These are phyloP conservation scores for Apostasia ramifera DNA, from an alignment of 106 monocot species.

Conservation along the genomic window DNA sequence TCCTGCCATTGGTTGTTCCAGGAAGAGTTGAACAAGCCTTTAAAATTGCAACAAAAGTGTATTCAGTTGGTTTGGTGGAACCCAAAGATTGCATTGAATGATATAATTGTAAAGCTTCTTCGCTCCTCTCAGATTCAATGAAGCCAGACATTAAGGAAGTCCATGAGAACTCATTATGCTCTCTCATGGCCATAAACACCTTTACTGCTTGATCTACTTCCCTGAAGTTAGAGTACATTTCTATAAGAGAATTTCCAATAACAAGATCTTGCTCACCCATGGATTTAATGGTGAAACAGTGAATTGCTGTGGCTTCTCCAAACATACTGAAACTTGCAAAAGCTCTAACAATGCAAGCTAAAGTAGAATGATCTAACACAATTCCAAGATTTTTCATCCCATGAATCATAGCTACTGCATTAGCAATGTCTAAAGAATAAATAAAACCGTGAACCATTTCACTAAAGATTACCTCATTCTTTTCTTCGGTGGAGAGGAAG, in stretches of 20 bases:
- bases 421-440: conserved; percentile 1
- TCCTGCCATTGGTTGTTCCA: conserved; percentile 5
- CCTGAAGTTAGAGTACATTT: conserved; percentile 12
- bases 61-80: conserved; percentile 12
- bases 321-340: conserved; percentile 5
- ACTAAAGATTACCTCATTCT: conserved; percentile 14
- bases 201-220: conserved; percentile 8
- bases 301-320: conserved; percentile 16
- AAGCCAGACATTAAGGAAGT: conserved; percentile 13
- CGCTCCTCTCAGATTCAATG: conserved; percentile 10
- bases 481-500: conserved; percentile 8
- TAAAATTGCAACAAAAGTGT: conserved; percentile 19
- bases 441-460: conserved; percentile 17
- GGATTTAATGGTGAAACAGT: conserved; percentile 10
- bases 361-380: not conserved
- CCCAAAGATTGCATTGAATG: conserved; percentile 8
- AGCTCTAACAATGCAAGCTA: conserved; percentile 14
- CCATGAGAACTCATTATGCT: conserved; percentile 22
- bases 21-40: conserved; percentile 12
- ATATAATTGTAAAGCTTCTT: conserved; percentile 17
- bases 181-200: conserved; percentile 15
- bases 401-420: conserved; percentile 14
- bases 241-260: conserved; percentile 19
- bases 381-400: conserved; percentile 14
- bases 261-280: conserved; percentile 3